Percentiles rank a stretch among this genome's conserved stretches.
phyloP scores from a whole-genome alignment of 2,329 filamentous ascomycete species.

The Claviceps fusiformis region DNA sequence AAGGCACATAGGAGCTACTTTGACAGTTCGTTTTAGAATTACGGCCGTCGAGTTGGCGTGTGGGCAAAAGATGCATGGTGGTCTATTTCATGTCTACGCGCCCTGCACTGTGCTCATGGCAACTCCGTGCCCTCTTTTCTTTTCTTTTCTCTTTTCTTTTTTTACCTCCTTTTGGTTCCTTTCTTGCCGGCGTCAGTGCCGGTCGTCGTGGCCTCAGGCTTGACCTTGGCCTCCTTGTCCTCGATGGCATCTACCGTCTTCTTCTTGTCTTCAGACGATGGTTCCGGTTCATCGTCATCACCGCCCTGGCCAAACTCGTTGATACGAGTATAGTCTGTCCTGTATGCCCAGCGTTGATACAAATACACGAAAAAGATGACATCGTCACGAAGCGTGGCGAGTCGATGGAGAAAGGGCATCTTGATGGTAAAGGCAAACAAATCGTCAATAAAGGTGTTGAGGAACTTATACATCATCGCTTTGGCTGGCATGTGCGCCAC shows the following conservation, averaged over 20 bases:
- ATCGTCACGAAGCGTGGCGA: constrained; percentile 88
- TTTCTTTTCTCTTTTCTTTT: too few species aligned
- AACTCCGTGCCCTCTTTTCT: too few species aligned
- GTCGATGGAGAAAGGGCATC: constrained; percentile 87
- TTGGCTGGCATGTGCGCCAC: constrained; percentile 95
- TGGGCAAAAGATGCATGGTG: too few species aligned
- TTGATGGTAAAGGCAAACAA: constrained; percentile 98
- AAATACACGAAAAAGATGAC: constrained; percentile 97
- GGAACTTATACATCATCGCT: constrained; percentile 96
- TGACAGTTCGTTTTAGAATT: too few species aligned
- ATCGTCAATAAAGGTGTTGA: constrained; percentile 98
- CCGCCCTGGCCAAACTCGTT: constrained; percentile 98
- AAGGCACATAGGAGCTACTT: too few species aligned
- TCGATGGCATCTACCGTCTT: constrained; percentile 19
- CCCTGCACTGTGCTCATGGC: too few species aligned
- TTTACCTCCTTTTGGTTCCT: constrained; percentile 26
- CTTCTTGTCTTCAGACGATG: constrained; percentile 12
- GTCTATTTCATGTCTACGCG: too few species aligned
- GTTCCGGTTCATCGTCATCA: constrained; percentile 54
- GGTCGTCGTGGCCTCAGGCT: constrained; percentile 28
- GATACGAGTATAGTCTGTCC: constrained; percentile 77
- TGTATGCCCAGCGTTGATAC: constrained; percentile 90
- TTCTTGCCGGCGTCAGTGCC: constrained; percentile 35
- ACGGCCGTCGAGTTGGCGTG: too few species aligned
- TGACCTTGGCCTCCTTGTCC: constrained; percentile 23